phyloP scores from a whole-genome alignment of 352 stramenopile genomes.

The Phytophthora cactorum region DNA sequence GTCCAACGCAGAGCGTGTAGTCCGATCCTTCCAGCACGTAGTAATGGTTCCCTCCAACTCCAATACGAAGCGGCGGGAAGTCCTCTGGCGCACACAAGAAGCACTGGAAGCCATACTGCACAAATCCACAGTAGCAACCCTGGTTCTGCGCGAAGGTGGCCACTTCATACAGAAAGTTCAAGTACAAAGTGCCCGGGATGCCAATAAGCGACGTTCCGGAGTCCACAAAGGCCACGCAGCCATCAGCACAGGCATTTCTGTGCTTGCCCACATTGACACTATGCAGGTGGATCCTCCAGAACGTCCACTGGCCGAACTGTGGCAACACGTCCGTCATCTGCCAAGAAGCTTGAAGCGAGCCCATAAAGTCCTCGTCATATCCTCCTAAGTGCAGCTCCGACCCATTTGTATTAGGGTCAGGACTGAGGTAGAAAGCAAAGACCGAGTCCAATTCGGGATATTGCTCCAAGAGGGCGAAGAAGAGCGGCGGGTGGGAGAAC shows the following conservation, averaged over 20 bases:
- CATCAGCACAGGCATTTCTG: constrained; percentile 50
- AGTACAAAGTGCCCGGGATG: constrained; percentile 86
- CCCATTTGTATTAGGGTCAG: constrained; percentile 81
- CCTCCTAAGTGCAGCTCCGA: constrained; percentile 78
- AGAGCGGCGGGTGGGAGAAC: constrained; percentile 76
- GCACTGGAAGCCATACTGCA: constrained; percentile 85
- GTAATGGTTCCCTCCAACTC: constrained; percentile 64
- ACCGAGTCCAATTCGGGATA: constrained; percentile 74
- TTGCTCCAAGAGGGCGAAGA: constrained; percentile 70
- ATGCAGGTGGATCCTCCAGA: constrained; percentile 79
- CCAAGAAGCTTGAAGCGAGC: constrained; percentile 55
- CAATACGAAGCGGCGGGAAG: constrained; percentile 73
- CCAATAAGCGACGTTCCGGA: constrained; percentile 97
- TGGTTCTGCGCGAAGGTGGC: constrained; percentile 62
- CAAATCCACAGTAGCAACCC: constrained; percentile 82
- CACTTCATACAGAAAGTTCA: constrained; percentile 77
- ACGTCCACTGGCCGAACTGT: constrained; percentile 86
- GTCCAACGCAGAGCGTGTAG: constrained; percentile 82
- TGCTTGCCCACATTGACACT: constrained; percentile 60
- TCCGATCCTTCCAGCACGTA: constrained; percentile 72
- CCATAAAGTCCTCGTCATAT: constrained; percentile 65
- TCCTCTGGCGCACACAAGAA: constrained; percentile 70
- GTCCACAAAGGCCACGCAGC: constrained; percentile 95
- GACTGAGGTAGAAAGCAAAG: constrained; percentile 97
- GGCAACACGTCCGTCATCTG: constrained; percentile 75